Percentiles rank a stretch among this genome's conserved stretches.
phyloP scores from a whole-genome alignment of 202 grass and related monocot genomes.

The Setaria viridis region DNA sequence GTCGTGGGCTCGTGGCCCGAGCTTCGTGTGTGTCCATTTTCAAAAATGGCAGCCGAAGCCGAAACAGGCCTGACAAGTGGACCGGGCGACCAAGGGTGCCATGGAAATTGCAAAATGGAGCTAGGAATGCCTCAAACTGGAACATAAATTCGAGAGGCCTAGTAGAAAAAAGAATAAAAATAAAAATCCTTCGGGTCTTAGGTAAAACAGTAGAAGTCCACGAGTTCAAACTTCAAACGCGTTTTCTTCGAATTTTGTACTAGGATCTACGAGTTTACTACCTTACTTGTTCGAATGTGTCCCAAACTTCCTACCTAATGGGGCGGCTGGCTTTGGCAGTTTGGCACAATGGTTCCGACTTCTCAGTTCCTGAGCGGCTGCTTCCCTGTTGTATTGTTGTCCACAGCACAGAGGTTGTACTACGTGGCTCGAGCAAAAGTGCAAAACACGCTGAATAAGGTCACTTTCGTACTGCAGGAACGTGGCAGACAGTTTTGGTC shows the following conservation, averaged over 20 bases:
- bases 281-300: background rate
- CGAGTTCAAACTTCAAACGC: background rate
- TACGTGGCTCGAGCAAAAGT: background rate
- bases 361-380: background rate
- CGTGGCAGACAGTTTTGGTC: background rate
- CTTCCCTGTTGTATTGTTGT: no score
- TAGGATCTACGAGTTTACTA: background rate
- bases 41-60: background rate
- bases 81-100: background rate
- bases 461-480: constrained; percentile 48
- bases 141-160: background rate
- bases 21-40: background rate
- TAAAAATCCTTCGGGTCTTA: background rate
- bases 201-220: background rate
- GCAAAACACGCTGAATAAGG: background rate
- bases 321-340: background rate
- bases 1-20: background rate
- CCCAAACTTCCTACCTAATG: background rate
- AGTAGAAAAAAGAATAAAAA: background rate
- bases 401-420: background rate
- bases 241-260: background rate
- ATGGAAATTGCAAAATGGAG: no score
- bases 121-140: no score
- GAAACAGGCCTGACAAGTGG: background rate
- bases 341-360: background rate